Conservation (phyloP, 352 stramenopile genomes). For the Globisporangium emineosum region DNA sequence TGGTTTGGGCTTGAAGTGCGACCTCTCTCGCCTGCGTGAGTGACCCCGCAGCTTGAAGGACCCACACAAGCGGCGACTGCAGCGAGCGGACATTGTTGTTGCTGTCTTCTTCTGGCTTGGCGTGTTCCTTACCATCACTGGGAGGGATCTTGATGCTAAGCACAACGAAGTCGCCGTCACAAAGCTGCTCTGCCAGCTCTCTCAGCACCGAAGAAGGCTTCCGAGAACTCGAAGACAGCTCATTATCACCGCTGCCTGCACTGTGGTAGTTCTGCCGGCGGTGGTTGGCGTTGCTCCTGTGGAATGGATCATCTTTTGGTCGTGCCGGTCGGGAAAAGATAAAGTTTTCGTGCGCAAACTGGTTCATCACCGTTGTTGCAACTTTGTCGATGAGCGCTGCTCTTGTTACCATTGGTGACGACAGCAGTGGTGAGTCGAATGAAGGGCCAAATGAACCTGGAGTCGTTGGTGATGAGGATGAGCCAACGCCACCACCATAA, state of each 20-base stretch:
- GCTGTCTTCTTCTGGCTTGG: background rate
- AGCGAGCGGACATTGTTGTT: slow-evolving; percentile 2
- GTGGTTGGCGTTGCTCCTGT: background rate
- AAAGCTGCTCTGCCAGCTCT: slow-evolving; percentile 14
- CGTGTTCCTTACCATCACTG: background rate
- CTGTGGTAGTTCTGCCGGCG: background rate
- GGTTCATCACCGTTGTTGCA: slow-evolving; percentile 34
- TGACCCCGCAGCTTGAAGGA: slow-evolving; percentile 19
- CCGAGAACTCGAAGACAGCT: background rate
- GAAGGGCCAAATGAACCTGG: background rate
- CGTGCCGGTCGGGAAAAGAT: slow-evolving; percentile 51
- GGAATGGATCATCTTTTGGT: background rate
- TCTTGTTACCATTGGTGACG: background rate
- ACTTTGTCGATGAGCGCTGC: slow-evolving; percentile 13
- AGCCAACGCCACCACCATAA: background rate
- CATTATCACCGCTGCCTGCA: background rate
- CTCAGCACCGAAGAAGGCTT: background rate
- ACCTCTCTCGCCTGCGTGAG: slow-evolving; percentile 17
- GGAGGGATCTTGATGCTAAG: slow-evolving; percentile 18
- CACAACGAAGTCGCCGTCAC: slow-evolving; percentile 31
- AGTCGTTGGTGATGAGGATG: background rate
- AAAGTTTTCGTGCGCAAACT: slow-evolving; percentile 65
- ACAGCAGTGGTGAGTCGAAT: slow-evolving; percentile 15
- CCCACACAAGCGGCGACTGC: slow-evolving; percentile 29
- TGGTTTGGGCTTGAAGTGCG: background rate